Base-by-base conservation (phyloP, 2,329 filamentous ascomycete genomes). In the Ceratocystiopsis brevicomis region DNA sequence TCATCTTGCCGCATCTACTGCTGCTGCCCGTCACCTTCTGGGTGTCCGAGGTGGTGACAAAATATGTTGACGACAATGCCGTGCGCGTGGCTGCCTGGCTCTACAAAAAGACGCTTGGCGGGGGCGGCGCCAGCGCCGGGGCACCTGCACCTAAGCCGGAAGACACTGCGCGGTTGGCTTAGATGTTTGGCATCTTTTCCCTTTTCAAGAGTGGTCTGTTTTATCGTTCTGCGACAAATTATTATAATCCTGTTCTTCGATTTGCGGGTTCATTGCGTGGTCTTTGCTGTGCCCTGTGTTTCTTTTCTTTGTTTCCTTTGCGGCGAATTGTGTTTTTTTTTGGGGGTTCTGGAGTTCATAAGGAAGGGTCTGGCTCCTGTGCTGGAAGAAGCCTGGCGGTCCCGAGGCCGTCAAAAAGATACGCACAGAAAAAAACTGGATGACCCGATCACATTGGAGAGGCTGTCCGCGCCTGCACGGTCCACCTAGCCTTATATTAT, bases 1-100 rank as follows among this genome's bases (percentile, higher is more conserved):
- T 78, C 50, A 56, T 79, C 18, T 44, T 68, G 2, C 68, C 74
- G 1, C 73, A 82, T 37, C 30, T 81, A 9, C 57, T 81, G 30
- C 54, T 79, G 4, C 49, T 78, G 41, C 76, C 76, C 1, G 43
- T 75, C 17, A 79, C 73, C 0, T 57, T 78, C 3, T 74, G 67
- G 61, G 45, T 69, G 18, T 71, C 74, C 3, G 72, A 77, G 43
- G 45, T 76, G 8, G 64, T 66, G 2, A 78, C 73, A 1, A 64
- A 61, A 39, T 51, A 62, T 16, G 58, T 79, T 15, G 76, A 80
- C 48, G 69, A 76, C 48, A 74, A 74, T 1, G 69, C 68, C 40
- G 71, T 81, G 15, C 66, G 58, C 39, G 66, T 77, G 51, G 58
- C 71, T 12, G 61, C 64, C 30, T 73, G 70, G 70, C 46, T 76